Conservation (phyloP, 129 eudicot genomes). For the Saposhnikovia divaricata region DNA sequence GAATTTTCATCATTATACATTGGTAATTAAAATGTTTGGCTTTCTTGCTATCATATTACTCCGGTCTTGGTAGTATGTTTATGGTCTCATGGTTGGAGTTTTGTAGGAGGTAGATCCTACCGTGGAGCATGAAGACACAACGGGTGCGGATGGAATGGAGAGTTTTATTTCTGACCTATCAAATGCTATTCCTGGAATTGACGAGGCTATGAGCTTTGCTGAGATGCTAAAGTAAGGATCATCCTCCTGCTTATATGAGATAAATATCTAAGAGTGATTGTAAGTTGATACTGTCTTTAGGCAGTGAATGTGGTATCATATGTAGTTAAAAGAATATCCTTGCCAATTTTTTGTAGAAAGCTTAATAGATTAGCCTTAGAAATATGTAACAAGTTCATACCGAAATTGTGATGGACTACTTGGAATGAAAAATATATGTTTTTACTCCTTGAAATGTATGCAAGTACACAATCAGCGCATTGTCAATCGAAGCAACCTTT, state of each 20-base stretch:
- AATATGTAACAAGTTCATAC: background rate
- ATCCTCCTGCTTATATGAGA: background rate
- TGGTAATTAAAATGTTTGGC: background rate
- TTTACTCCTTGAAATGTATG: background rate
- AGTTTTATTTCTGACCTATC: slow-evolving; percentile 79
- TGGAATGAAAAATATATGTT: background rate
- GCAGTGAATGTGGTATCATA: background rate
- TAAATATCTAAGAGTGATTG: background rate
- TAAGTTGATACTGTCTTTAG: background rate
- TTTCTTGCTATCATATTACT: background rate
- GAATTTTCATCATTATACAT: background rate
- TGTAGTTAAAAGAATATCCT: background rate
- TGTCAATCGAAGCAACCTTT: background rate
- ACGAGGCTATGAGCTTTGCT: slow-evolving; percentile 98
- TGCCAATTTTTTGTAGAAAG: background rate
- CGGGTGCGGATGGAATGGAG: slow-evolving; percentile 57
- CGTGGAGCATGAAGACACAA: slow-evolving; percentile 65
- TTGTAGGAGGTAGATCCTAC: slow-evolving; percentile 90
- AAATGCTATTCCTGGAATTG: slow-evolving; percentile 96
- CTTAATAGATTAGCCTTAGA: background rate
- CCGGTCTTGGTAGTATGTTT: background rate
- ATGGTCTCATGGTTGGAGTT: slow-evolving; percentile 11
- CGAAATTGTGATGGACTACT: background rate
- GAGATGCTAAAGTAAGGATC: slow-evolving; percentile 89
- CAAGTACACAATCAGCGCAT: background rate